Conservation (phyloP, 768 basidiomycete genomes). For the Chalciporus pseudorubinellus region DNA sequence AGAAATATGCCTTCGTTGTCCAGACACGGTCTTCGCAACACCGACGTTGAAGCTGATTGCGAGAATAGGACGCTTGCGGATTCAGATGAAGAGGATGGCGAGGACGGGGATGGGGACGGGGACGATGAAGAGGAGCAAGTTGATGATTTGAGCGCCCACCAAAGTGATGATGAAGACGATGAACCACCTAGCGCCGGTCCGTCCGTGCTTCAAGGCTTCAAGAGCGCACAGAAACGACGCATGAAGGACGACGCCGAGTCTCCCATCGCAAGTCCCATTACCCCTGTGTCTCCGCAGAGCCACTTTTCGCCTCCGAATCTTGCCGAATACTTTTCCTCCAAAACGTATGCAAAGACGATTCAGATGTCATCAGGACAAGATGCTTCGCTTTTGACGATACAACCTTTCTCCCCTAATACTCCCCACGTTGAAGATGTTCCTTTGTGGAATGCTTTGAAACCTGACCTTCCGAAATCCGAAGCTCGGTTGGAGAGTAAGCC, state of each 20-base stretch:
- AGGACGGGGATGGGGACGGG: constrained; percentile 30
- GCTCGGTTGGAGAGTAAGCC: constrained; percentile 30
- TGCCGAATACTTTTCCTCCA: constrained; percentile 6
- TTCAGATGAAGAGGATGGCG: constrained; percentile 35
- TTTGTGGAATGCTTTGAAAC: background rate
- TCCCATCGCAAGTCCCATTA: background rate
- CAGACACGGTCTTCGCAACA: constrained; percentile 32
- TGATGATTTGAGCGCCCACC: constrained; percentile 35
- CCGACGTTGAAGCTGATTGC: constrained; percentile 22
- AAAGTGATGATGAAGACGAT: constrained; percentile 38
- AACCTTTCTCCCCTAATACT: constrained; percentile 19
- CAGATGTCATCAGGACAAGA: constrained; percentile 8
- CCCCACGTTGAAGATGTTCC: constrained; percentile 4
- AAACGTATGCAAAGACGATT: constrained; percentile 6
- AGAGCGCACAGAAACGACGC: constrained; percentile 12
- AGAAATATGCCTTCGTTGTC: too few species aligned
- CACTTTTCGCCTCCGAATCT: background rate
- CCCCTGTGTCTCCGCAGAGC: constrained; percentile 1
- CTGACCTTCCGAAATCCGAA: constrained; percentile 6
- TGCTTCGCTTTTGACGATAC: constrained; percentile 8
- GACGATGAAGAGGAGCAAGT: constrained; percentile 31
- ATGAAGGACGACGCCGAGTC: constrained; percentile 4
- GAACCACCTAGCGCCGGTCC: constrained; percentile 24
- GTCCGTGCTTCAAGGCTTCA: constrained; percentile 7
- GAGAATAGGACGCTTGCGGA: constrained; percentile 21